Percentiles rank a stretch among this genome's conserved stretches.
These are phyloP conservation scores for Termitomyces sp. DNA, from an alignment of 1,284 basidiomycete genomes.

Conservation along the genomic window DNA sequence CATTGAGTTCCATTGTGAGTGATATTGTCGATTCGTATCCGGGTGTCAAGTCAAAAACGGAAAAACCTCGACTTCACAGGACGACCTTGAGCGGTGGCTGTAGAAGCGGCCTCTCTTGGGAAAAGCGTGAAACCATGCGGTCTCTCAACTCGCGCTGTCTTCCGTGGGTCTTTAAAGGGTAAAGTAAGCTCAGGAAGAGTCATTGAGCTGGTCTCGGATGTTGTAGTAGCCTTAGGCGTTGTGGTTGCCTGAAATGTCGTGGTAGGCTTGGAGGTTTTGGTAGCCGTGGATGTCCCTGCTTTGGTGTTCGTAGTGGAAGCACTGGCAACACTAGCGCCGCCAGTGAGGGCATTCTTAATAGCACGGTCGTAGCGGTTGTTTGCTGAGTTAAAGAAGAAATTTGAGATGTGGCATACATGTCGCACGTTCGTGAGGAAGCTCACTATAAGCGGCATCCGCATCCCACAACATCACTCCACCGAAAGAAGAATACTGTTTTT, in stretches of 20 bases:
- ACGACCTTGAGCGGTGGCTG: neutral
- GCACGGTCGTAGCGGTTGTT: slow-evolving; percentile 46
- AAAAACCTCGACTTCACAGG: slow-evolving; percentile 16
- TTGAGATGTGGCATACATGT: neutral
- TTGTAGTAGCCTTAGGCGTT: slow-evolving; percentile 1
- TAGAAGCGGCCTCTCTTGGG: neutral
- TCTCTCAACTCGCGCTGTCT: slow-evolving; percentile 16
- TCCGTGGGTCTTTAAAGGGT: slow-evolving; percentile 15
- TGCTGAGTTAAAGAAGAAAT: slow-evolving; percentile 26
- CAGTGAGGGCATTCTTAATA: slow-evolving; percentile 45
- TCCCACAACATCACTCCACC: slow-evolving; percentile 59
- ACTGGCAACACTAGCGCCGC: no score
- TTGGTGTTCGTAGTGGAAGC: slow-evolving; percentile 20
- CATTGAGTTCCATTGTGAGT: neutral
- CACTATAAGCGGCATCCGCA: slow-evolving; percentile 28
- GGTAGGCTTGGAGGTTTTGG: neutral
- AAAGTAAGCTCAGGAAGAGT: slow-evolving; percentile 17
- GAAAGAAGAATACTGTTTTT: slow-evolving; percentile 50
- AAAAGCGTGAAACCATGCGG: slow-evolving; percentile 11
- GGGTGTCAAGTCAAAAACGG: slow-evolving; percentile 9
- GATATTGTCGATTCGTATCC: neutral
- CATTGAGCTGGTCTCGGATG: slow-evolving; percentile 11
- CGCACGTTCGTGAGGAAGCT: slow-evolving; percentile 8
- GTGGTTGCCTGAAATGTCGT: slow-evolving; percentile 14
- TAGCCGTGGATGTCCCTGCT: neutral